These are phyloP conservation scores for Coccinonectria pachysandricola DNA, from an alignment of 2,329 filamentous ascomycete genomes.

Conservation along the genomic window DNA sequence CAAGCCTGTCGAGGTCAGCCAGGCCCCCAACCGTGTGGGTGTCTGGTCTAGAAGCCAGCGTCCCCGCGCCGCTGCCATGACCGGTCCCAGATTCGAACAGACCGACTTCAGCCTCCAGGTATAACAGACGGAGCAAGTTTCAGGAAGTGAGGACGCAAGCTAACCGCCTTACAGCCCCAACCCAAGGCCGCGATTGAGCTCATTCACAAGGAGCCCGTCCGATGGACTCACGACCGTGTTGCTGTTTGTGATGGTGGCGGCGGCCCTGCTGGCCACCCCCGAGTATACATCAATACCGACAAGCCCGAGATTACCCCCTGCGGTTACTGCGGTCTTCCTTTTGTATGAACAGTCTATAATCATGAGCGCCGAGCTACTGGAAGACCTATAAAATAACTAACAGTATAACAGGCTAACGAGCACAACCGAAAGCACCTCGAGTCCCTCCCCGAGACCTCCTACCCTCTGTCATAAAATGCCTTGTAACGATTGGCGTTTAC, in stretches of 20 bases:
- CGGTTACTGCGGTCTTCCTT: constrained; percentile 89
- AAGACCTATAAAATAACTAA: too few species aligned
- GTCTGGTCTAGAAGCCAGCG: constrained; percentile 84
- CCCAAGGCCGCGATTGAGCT: constrained; percentile 86
- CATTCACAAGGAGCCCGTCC: constrained; percentile 90
- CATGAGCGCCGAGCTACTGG: too few species aligned
- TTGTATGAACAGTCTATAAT: too few species aligned
- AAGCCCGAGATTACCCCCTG: constrained; percentile 89
- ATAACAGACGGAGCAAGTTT: too few species aligned
- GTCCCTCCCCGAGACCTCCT: constrained; percentile 68
- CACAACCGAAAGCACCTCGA: constrained; percentile 78
- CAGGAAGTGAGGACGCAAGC: too few species aligned
- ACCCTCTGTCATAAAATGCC: constrained; percentile 55
- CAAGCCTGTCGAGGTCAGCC: constrained; percentile 43
- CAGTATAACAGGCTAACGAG: constrained; percentile 62
- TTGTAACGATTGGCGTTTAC: constrained; percentile 6
- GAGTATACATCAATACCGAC: constrained; percentile 95
- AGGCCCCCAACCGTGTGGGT: constrained; percentile 75
- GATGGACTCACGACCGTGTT: constrained; percentile 73
- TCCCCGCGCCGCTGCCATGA: constrained; percentile 75
- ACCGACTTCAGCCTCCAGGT: constrained; percentile 91
- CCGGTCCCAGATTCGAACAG: constrained; percentile 92
- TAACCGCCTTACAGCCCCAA: constrained; percentile 55
- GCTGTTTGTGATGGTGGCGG: constrained; percentile 90
- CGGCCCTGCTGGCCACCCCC: constrained; percentile 80